Percentiles rank a stretch among this genome's conserved stretches.
Evolutionary conservation across 257 asterid species (phyloP).

Genomic region (Rubia yunnanensis): DNA sequence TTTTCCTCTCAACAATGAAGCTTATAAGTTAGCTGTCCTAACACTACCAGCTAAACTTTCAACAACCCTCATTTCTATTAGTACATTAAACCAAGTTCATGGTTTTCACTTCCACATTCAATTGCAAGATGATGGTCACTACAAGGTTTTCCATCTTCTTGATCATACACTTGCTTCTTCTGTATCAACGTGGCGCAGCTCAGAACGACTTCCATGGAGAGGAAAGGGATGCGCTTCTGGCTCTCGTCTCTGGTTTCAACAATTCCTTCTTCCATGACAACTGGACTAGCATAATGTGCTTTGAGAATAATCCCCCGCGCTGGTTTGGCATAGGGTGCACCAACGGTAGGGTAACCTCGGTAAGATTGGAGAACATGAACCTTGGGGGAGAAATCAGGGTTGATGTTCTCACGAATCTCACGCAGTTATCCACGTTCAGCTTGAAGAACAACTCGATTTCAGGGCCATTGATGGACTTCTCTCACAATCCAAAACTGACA

Average conservation of each 20-base stretch:
- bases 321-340: conserved; percentile 55
- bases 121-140: conserved; percentile 22
- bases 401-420: conserved; percentile 38
- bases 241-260: conserved; percentile 31
- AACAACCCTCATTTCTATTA: conserved; percentile 9
- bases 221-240: conserved; percentile 50
- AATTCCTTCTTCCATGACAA: conserved; percentile 28
- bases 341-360: conserved; percentile 49
- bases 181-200: conserved; percentile 16
- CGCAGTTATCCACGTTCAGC: conserved; percentile 39
- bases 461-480: conserved; percentile 44
- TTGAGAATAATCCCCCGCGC: conserved; percentile 32
- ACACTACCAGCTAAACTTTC: conserved; percentile 25
- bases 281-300: conserved; percentile 60
- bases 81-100: background rate
- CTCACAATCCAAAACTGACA: conserved; percentile 32
- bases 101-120: background rate
- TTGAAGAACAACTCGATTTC: conserved; percentile 46
- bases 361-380: conserved; percentile 38
- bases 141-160: conserved; percentile 14
- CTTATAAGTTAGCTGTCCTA: conserved; percentile 24
- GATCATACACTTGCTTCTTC: conserved; percentile 19
- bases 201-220: conserved; percentile 33
- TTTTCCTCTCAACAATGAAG: conserved; percentile 29
- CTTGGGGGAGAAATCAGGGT: conserved; percentile 36